Evolutionary conservation across 176 grass and related monocot genomes (phyloP).

Genomic region (Urochloa ruziziensis): DNA sequence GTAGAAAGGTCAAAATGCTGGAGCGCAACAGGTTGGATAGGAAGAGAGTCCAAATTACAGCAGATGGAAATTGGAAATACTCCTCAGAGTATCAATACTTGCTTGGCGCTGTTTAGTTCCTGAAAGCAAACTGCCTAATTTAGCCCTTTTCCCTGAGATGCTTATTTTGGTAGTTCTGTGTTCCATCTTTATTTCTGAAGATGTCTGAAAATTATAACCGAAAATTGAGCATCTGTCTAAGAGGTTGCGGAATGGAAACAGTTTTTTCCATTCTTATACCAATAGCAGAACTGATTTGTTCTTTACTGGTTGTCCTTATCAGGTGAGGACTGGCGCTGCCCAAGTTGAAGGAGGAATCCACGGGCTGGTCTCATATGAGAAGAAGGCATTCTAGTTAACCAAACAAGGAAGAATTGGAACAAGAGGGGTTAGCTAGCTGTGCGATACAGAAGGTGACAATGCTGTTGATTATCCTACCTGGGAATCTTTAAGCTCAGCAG

Average conservation of each 20-base stretch:
- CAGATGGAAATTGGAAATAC: not conserved
- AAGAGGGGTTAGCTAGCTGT: not conserved
- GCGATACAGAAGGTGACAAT: not conserved
- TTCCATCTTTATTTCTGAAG: not conserved
- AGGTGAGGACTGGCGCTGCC: constrained; percentile 85
- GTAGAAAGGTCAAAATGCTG: not conserved
- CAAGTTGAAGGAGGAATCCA: constrained; percentile 89
- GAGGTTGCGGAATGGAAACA: not conserved
- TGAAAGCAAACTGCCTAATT: not conserved
- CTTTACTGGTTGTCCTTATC: not conserved
- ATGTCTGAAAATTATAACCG: not conserved
- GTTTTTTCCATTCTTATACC: not conserved
- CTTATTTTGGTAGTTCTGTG: not conserved
- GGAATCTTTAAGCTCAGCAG: not conserved
- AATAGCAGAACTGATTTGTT: not conserved
- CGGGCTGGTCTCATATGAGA: constrained; percentile 86
- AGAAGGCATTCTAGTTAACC: constrained; percentile 59
- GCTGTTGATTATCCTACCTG: not conserved
- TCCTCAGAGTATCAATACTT: not conserved
- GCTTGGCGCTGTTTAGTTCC: not conserved
- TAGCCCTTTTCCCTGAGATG: not conserved
- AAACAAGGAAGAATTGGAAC: not conserved
- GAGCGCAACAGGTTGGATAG: not conserved
- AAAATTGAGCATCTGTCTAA: not conserved
- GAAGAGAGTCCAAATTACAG: not conserved